Conservation (phyloP, 83 land plant species). For the Larix sibirica region DNA sequence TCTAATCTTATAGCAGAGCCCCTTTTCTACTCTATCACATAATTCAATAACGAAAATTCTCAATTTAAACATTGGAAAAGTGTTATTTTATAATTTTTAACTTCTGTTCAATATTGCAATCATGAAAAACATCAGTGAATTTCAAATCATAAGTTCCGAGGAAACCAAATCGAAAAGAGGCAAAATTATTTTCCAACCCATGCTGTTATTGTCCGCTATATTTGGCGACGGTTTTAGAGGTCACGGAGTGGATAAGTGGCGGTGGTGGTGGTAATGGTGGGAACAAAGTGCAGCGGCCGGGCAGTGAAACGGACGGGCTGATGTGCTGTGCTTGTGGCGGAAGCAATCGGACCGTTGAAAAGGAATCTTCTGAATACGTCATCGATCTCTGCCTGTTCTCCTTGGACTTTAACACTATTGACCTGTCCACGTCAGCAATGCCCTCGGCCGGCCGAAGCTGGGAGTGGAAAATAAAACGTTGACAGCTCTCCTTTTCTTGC, state of each 20-base stretch:
- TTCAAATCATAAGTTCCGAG: too few species aligned
- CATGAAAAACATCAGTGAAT: too few species aligned
- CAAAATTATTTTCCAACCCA: too few species aligned
- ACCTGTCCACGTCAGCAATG: neutral
- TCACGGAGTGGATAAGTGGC: too few species aligned
- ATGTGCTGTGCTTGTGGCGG: neutral
- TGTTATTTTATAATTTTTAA: too few species aligned
- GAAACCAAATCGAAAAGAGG: too few species aligned
- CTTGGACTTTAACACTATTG: neutral
- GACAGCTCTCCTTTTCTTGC: neutral
- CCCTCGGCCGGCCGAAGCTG: too few species aligned
- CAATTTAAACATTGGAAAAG: too few species aligned
- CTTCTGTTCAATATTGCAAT: too few species aligned
- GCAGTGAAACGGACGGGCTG: neutral
- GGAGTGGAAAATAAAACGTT: neutral
- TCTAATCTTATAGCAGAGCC: too few species aligned
- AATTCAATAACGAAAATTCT: too few species aligned
- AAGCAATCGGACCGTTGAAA: neutral
- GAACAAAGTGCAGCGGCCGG: slow-evolving; percentile 4
- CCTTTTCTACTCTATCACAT: too few species aligned
- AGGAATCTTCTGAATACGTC: neutral
- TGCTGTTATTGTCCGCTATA: neutral
- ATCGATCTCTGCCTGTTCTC: neutral
- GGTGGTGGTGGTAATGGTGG: neutral
- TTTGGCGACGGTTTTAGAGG: slow-evolving; percentile 5